Evolutionary conservation across 176 grass and related monocot species (phyloP), one percentile per base, ranked within the genome.

Genomic region (Lolium rigidum): DNA sequence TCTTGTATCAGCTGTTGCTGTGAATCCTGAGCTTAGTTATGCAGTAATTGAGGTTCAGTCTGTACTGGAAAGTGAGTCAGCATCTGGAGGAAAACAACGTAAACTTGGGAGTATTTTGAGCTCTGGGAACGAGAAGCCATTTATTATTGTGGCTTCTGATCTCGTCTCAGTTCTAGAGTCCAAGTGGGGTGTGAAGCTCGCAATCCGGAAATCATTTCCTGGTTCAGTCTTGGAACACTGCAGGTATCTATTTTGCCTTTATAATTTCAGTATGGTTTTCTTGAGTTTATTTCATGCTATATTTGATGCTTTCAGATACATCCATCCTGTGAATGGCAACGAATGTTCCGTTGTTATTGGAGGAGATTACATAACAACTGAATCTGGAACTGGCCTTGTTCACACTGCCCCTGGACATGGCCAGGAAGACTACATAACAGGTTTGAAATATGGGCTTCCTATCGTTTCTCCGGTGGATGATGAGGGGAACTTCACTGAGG

Each of bases 371-470:
- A 95, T 98, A 88, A 95, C 93, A 89, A 98, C 90, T 81, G 93
- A 98, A 77, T 95, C 96, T 26, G 96, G 96, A 80, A 98, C 96
- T 62, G 96, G 96, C 31, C 94, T 98, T 89, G 93, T 98, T 87
- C 96, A 98, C 90, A 98, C 96, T 89, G 96, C 96, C 71, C 96
- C 96, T 50, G 96, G 96, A 68, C 96, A 98, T 89, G 96, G 96
- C 35, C 96, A 98, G 87, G 96, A 98, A 90, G 96, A 98, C 74
- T 98, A 98, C 77, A 22, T 91, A 63, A 95, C 96, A 71, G 91
- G 96, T 68, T 49, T 98, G 83, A 98, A 98, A 78, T 98, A 98
- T 89, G 93, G 90, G 41, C 93, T 98, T 61, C 93, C 93, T 80
- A 88, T 95, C 47, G 83, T 95, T 80, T 98, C 96, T 86, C 96